A percentile compares a stretch with the other conserved stretches of the same genome.
phyloP scores from a whole-genome alignment of 345 rosid genomes.

The Lepidium aucheri region DNA sequence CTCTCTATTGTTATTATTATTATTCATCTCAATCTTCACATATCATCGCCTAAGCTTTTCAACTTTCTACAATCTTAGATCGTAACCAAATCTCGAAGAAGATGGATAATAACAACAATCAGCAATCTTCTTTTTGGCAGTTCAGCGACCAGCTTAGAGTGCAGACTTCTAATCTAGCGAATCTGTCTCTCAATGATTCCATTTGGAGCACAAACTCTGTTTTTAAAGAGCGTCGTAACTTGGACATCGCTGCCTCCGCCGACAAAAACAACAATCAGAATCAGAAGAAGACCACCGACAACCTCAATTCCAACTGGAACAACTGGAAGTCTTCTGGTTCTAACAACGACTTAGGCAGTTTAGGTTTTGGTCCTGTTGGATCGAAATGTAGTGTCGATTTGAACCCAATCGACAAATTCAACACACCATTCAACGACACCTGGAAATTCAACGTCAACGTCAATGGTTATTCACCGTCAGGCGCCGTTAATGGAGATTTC shows the following conservation, averaged over 20 bases:
- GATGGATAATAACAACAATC: constrained; percentile 80
- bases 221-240: constrained; percentile 61
- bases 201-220: constrained; percentile 69
- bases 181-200: constrained; percentile 75
- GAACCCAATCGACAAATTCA: constrained; percentile 7
- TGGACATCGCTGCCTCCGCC: constrained; percentile 45
- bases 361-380: constrained; percentile 21
- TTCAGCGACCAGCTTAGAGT: constrained; percentile 92
- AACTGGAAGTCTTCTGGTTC: constrained; percentile 13
- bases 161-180: constrained; percentile 57
- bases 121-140: constrained; percentile 87
- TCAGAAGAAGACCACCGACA: constrained; percentile 28
- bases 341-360: background rate
- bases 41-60: background rate
- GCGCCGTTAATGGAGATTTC: constrained; percentile 55
- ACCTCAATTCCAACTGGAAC: constrained; percentile 5
- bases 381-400: constrained; percentile 7
- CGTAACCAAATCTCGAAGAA: background rate
- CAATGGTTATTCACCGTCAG: background rate
- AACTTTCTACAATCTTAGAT: constrained; percentile 1
- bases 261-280: constrained; percentile 11
- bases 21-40: background rate
- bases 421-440: constrained; percentile 31
- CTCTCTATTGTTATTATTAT: too few species aligned
- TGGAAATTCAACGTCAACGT: constrained; percentile 38